These are phyloP conservation scores for Chlamydomonas incerta DNA, from an alignment of 139 green algal species.

Conservation along the genomic window DNA sequence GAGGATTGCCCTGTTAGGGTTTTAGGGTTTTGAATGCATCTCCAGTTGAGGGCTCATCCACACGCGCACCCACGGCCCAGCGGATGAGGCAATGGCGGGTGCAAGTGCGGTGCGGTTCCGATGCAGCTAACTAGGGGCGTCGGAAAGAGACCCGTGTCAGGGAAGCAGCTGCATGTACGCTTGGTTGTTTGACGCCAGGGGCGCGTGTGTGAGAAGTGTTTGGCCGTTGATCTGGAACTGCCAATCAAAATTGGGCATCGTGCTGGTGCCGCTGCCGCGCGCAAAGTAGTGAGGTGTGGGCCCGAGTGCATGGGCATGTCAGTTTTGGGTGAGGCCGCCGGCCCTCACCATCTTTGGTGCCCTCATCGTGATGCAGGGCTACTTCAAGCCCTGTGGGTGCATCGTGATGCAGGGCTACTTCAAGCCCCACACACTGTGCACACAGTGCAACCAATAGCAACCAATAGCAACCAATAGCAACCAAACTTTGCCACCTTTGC, in stretches of 20 bases:
- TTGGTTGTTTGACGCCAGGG: not conserved
- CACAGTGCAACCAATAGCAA: too few relatives aligned
- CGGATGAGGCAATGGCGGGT: not conserved
- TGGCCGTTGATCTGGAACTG: not conserved
- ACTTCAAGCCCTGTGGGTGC: too few relatives aligned
- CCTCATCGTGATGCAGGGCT: too few relatives aligned
- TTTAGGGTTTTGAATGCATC: not conserved
- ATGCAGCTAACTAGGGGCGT: not conserved
- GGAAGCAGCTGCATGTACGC: constrained; percentile 1
- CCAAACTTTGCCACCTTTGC: too few relatives aligned
- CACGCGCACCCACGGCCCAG: not conserved
- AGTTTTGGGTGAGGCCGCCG: too few relatives aligned
- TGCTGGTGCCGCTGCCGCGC: not conserved
- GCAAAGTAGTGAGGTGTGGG: not conserved
- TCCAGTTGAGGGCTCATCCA: not conserved
- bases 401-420: too few relatives aligned
- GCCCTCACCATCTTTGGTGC: too few relatives aligned
- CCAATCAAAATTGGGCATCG: not conserved
- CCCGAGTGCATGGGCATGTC: too few relatives aligned
- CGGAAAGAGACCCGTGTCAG: not conserved
- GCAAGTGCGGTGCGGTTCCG: not conserved
- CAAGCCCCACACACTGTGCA: too few relatives aligned
- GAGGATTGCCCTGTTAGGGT: too few relatives aligned
- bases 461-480: too few relatives aligned
- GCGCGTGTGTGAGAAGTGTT: not conserved